Evolutionary conservation across 2,329 filamentous ascomycete genomes (phyloP), one percentile per base, ranked within the genome.

Genomic region (Phoma sp.): DNA sequence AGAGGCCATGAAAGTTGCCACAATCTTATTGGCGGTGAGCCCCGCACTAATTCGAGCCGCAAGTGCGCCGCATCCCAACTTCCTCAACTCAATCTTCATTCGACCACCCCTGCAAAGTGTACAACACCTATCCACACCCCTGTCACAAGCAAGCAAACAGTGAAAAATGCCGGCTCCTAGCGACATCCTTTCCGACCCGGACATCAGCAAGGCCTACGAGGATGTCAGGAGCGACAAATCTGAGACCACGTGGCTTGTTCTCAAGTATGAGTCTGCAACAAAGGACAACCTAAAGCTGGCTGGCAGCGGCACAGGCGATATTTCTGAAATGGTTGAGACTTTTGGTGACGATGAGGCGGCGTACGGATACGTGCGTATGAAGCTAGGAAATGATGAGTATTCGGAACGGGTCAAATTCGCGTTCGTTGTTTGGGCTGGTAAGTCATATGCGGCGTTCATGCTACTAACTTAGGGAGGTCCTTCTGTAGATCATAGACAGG

Each of bases 301-400:
- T 42, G 74, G 74, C 53, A 88, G 84, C 23, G 87, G 87, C 48
- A 80, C 73, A 2, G 87, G 87, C 45, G 86, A 86, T 11, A 77
- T 89, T 11, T 54, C 74, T 7, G 86, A 88, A 76, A 78, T 89
- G 57, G 77, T 79, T n/a, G 66, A 66, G 26, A 74, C 78, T 58
- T 77, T 90, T 10, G 85, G 86, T 70, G 80, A 85, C 66, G 67
- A 69, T 29, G 80, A 87, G 74, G 86, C 86, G 49, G 84, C 87
- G 72, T 89, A 88, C 77, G 86, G 80, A 49, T 89, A 89, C 76
- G 65, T 74, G 34, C 52, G 70, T 21, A 65, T 72, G 67, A 85
- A 89, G 77, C 85, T 90, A 73, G 86, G 86, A 69, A 90, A 89
- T 77, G 87, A 90, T 73, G 84, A 84, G 60, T 87, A 90, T 78